A percentile compares a stretch with the other conserved stretches of the same genome.
phyloP scores from a whole-genome alignment of 1,139 yeast species.

The Hyphopichia wangnamkhiaoensis region DNA sequence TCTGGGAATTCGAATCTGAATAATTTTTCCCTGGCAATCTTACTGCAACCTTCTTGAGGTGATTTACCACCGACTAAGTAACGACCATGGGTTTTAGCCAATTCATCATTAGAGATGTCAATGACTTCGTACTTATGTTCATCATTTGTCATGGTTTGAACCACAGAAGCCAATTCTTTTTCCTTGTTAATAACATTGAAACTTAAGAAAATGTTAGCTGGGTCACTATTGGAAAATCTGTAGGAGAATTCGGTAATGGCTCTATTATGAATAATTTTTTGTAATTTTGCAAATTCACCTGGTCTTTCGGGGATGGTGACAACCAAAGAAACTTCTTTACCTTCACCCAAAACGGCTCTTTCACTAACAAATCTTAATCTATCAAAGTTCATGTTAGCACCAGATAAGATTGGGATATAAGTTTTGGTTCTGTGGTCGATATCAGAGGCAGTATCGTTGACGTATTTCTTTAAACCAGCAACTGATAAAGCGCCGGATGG shows the following conservation, averaged over 20 bases:
- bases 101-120: slow-evolving; percentile 87
- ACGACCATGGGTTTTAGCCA: slow-evolving; percentile 95
- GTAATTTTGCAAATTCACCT: slow-evolving; percentile 82
- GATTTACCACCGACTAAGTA: slow-evolving; percentile 89
- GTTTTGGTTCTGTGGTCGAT: slow-evolving; percentile 71
- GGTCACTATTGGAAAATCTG: slow-evolving; percentile 57
- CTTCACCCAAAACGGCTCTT: slow-evolving; percentile 97
- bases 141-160: slow-evolving; percentile 37
- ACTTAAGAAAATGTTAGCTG: slow-evolving; percentile 83
- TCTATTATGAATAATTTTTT: slow-evolving; percentile 78
- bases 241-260: slow-evolving; percentile 92
- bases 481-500: slow-evolving; percentile 97
- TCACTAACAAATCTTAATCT: slow-evolving; percentile 95
- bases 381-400: slow-evolving; percentile 98
- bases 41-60: slow-evolving; percentile 35
- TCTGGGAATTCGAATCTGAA: slow-evolving; percentile 94
- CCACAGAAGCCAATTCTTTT: slow-evolving; percentile 47
- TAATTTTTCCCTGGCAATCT: slow-evolving; percentile 69
- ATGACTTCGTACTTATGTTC: slow-evolving; percentile 60
- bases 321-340: slow-evolving; percentile 88
- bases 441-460: slow-evolving; percentile 65
- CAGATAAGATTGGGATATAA: slow-evolving; percentile 85
- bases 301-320: slow-evolving; percentile 90
- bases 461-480: slow-evolving; percentile 89
- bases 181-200: slow-evolving; percentile 78